Evolutionary conservation across 768 basidiomycete species (phyloP), one percentile per base, ranked within the genome.

Genomic region (Naganishia onofrii): DNA sequence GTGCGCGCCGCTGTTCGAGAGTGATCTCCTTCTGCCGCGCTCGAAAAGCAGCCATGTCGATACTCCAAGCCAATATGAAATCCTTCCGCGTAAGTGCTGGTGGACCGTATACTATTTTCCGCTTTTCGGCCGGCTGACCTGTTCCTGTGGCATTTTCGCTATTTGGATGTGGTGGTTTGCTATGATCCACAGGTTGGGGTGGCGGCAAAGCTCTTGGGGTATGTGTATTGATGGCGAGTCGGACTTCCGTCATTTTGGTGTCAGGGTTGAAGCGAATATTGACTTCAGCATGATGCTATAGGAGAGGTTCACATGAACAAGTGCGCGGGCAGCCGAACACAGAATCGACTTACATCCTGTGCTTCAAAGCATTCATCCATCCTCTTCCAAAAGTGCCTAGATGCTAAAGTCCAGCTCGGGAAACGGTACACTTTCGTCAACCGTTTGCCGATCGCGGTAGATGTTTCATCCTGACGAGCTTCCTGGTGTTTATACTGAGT

Each of bases 381-480:
- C 23, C 60, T 36, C 60, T 44, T 63, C 60, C 60, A 63, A 36
- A 63, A 63, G 42, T 63, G 60, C 38, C 17, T 42, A 13, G 60
- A 1, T 26, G 60, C 60, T 21, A 63, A 7, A n/a, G 60, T 63
- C 60, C 60, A 63, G 60, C 60, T 63, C 2, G 23, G 36, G 26
- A 63, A 63, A n/a, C 42, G 26, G 26, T 63, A 63, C 38, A 63
- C 60, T 63, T 63, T 63, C 15, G 7, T 42, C 26, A 63, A 6
- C 23, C 60, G 60, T 36, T 63, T 63, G 12, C 60, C 60, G 15
- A 44, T 26, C 28, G 60, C 42, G 23, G 60, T 42, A 44, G 38
- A 10, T n/a, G 8, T 7, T 23, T 29, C 38, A 9, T 46, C 26
- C 38, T 26, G 21, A n/a, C 26, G 36, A n/a, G 23, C 38, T 34